Evolutionary conservation across 805 yeast genomes (phyloP), one percentile per base, ranked within the genome.

Genomic region (Vanderwaltozyma polyspora): DNA sequence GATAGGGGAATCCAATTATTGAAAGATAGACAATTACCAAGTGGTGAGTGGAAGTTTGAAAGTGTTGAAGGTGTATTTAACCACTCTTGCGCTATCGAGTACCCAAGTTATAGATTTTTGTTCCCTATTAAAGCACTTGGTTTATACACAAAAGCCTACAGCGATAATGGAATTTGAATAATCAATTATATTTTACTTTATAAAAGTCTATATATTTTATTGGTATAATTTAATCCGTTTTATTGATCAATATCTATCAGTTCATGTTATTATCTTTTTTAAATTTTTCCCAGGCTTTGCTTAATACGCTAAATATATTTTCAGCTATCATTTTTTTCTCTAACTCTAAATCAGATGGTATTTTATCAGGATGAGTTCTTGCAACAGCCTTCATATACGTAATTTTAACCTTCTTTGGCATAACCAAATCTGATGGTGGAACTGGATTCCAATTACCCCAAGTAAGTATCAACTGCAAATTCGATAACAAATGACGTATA

Each of bases 71-170:
- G 99, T 29, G 96, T 91, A 0, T 91, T 91, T 67, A 91, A 91
- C 57, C 96, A 91, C 52, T 75, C 85, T 2, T 66, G 93, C 63
- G 95, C 91, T 2, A 91, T 91, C 51, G 97, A 91, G 57, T 91
- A 91, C 55, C 97, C 97, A 26, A 83, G 85, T 49, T 91, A 91
- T 60, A 76, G 80, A 60, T 89, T 79, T 49, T 63, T 85, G 38
- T 91, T 91, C 57, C 79, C 96, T 1, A 80, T 89, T 46, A 91
- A 91, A 59, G 98, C 98, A 0, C 62, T 91, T 28, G 97, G 97
- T 1, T 64, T 89, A 47, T 86, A 70, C 12, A 19, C 23, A n/a
- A 34, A 34, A 19, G 22, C n/a, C 4, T 45, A 38, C 22, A 46
- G 44, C 3, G 28, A 31, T 21, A 33, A 34, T 11, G 37, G 42